phyloP scores from a whole-genome alignment of 2,329 filamentous ascomycete genomes.

The Ophiostoma piceae region DNA sequence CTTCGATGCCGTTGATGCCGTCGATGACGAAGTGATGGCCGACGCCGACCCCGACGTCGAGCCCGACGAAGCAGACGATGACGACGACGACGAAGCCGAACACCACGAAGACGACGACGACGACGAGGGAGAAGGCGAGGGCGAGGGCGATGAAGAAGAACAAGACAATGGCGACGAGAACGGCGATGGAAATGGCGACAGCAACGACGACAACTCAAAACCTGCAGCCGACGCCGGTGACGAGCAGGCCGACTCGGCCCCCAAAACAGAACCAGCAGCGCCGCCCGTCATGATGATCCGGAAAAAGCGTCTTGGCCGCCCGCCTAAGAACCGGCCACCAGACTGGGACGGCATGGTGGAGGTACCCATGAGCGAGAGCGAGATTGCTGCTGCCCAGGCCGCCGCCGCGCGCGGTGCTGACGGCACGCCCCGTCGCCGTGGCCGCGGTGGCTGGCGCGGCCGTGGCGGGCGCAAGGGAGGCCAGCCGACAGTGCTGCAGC shows the following conservation, averaged over 20 bases:
- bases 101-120: constrained; percentile 32
- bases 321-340: constrained; percentile 76
- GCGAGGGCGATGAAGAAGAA: constrained; percentile 38
- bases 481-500: constrained; percentile 63
- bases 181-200: constrained; percentile 37
- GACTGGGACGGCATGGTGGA: constrained; percentile 67
- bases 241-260: constrained; percentile 27
- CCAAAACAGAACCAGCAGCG: constrained; percentile 40
- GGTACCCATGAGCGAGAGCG: constrained; percentile 45
- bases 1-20: constrained; percentile 41
- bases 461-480: constrained; percentile 63
- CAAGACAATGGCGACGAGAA: constrained; percentile 38
- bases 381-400: constrained; percentile 22
- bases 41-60: constrained; percentile 36
- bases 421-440: constrained; percentile 55
- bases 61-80: constrained; percentile 32
- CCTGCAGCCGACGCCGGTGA: constrained; percentile 40
- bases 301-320: constrained; percentile 74
- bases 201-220: constrained; percentile 39
- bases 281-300: constrained; percentile 60
- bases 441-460: constrained; percentile 66
- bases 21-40: constrained; percentile 43
- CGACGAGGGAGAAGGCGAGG: constrained; percentile 40
- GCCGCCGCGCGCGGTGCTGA: constrained; percentile 16
- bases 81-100: constrained; percentile 39